Evolutionary conservation across 1,139 yeast genomes (phyloP), one percentile per base, ranked within the genome.

Genomic region (Zygosaccharomyces sapae): DNA sequence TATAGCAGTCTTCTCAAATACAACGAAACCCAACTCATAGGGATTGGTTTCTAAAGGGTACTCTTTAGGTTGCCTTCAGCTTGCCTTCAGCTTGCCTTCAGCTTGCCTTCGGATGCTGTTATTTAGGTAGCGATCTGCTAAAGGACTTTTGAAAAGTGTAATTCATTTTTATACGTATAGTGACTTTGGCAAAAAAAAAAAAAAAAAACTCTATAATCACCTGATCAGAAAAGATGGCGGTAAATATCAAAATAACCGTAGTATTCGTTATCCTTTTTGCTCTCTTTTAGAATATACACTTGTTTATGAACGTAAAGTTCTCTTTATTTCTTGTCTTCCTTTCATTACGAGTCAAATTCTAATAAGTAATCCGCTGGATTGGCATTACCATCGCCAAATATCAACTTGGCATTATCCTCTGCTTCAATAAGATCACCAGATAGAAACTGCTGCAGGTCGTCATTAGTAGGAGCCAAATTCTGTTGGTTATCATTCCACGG

Each of bases 371-470:
- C 65, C 8, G 66, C 61, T 18, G 62, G 50, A 37, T 55, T 52
- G n/a, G 55, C 52, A 19, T 49, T 46, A n/a, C 52, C 55, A 13
- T 49, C 48, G 19, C 54, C 56, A 47, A 57, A 62, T 54, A 60
- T 56, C 31, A 64, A 40, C 45, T 56, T 59, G 10, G 62, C 65
- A 42, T 63, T 62, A 44, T 63, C 67, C 38, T 62, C 65, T 9
- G 64, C 65, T 43, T 63, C 68, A 38, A 57, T 55, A 30, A 58
- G 30, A 39, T 58, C 58, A 6, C 67, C 67, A 2, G 66, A 60
- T 29, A 64, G 43, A 39, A 60, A 64, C 43, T 64, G 61, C 33
- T 61, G 56, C 25, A 64, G 48, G 41, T 63, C 66, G 41, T 59
- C 65, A 25, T 52, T 50, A 5, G 49, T 33, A 4, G 52, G 18